Percentiles rank a stretch among this genome's conserved stretches.
Conservation (phyloP, 768 basidiomycete genomes). For the Serendipita sp. region DNA sequence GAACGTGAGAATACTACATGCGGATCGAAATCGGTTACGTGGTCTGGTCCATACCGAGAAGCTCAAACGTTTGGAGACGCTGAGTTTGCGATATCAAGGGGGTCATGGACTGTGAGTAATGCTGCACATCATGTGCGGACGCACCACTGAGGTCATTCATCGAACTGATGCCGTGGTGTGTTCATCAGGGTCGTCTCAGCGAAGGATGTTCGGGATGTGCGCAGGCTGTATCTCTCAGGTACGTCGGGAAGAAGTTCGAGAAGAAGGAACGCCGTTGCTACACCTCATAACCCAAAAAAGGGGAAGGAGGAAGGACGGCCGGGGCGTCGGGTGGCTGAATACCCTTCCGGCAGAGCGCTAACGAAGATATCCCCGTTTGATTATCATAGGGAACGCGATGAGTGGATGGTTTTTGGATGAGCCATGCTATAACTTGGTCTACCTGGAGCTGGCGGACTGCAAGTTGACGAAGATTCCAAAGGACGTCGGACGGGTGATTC, state of each 20-base stretch:
- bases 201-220: slow-evolving; percentile 70
- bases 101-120: slow-evolving; percentile 55
- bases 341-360: slow-evolving; percentile 9
- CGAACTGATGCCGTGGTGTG: background rate
- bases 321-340: too few relatives aligned
- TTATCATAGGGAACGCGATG: slow-evolving; percentile 53
- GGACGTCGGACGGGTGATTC: slow-evolving; percentile 46
- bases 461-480: slow-evolving; percentile 60
- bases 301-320: too few relatives aligned
- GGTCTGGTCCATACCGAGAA: slow-evolving; percentile 26
- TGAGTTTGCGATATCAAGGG: slow-evolving; percentile 82
- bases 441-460: slow-evolving; percentile 85
- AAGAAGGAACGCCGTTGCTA: background rate
- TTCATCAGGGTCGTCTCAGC: slow-evolving; percentile 17
- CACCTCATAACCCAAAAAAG: background rate
- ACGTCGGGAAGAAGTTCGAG: slow-evolving; percentile 20
- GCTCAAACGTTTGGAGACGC: slow-evolving; percentile 64
- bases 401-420: slow-evolving; percentile 35
- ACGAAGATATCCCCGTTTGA: slow-evolving; percentile 13
- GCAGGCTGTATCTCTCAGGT: slow-evolving; percentile 91
- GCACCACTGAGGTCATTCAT: background rate
- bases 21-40: slow-evolving; percentile 57
- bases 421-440: slow-evolving; percentile 76
- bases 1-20: slow-evolving; percentile 77
- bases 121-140: background rate